Evolutionary conservation across 345 rosid genomes (phyloP), one percentile per base, ranked within the genome.

Genomic region (Brassica cretica): DNA sequence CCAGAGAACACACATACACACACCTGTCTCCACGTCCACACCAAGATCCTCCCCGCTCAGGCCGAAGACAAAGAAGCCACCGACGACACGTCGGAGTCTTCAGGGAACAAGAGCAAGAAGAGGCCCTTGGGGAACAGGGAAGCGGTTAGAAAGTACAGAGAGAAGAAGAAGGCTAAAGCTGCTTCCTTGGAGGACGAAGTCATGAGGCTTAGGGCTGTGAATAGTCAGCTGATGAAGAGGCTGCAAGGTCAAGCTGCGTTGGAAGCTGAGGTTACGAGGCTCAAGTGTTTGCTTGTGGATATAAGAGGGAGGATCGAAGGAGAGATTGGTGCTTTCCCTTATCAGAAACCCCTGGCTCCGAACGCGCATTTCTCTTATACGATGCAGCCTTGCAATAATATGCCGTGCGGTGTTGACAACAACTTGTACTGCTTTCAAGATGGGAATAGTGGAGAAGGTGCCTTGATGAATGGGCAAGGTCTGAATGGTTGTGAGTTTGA

Each of bases 231-330:
- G 18, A 51, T 51, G 56, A 51, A 51, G 56, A 51, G 56, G 56
- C 1, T 51, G 19, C 56, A 51, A 15, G 56, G 56, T 1, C 56
- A 51, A n/a, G 56, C 56, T n/a, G 56, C 56, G 2, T 51, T 51
- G 56, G 56, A 51, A n/a, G 56, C 56, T 51, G 56, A 51, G 56
- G 56, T 51, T 1, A 51, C 56, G 56, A 51, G 56, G 56, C 56
- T 51, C 56, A 51, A 51, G 56, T 51, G 56, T 51, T 51, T 51
- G 56, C 56, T 51, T 51, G 56, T 51, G 56, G 56, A 51, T 63
- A 88, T 94, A 18, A 82, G 94, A 71, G 98, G 98, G 25, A 88
- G 98, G 79, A 94, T 94, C 6, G 93, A 94, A 64, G 98, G 98
- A 78, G 98, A 91, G 81, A 92, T 94, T 62, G 98, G 98, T 41